Percentiles rank a stretch among this genome's conserved stretches.
phyloP scores from a whole-genome alignment of 73 alveolate species.

The Symbiodinium pilosum region DNA sequence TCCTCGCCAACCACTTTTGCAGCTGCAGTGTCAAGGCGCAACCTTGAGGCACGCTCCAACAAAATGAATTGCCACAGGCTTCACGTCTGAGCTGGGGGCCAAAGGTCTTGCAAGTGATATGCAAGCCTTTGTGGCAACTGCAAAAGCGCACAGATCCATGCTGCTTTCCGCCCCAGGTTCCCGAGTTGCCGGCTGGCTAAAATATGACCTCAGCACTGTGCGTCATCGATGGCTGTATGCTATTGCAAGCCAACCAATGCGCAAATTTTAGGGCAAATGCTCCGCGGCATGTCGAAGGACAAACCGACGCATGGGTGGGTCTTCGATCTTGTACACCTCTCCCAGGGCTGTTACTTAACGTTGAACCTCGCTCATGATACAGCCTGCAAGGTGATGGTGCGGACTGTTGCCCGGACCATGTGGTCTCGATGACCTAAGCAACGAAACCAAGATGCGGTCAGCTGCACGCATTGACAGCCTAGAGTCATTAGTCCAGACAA shows the following conservation, averaged over 20 bases:
- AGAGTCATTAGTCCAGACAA: too few species aligned
- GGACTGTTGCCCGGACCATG: conserved; percentile 98
- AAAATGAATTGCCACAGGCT: not conserved
- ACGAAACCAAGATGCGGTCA: not conserved
- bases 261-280: not conserved
- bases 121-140: conserved; percentile 33
- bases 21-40: conserved; percentile 75
- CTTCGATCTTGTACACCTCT: conserved; percentile 84
- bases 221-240: not conserved
- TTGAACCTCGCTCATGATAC: too few species aligned
- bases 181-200: conserved; percentile 43
- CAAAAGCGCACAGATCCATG: not conserved
- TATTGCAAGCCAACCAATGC: not conserved
- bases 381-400: conserved; percentile 97
- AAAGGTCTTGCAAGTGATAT: conserved; percentile 81
- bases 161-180: not conserved
- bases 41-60: not conserved
- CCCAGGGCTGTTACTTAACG: too few species aligned
- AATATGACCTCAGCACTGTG: conserved; percentile 69
- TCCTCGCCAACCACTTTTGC: conserved; percentile 48
- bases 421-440: conserved; percentile 98
- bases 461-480: not conserved
- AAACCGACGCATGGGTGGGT: conserved; percentile 52
- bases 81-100: conserved; percentile 19
- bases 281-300: conserved; percentile 89